These are phyloP conservation scores for Fusarium secorum DNA, from an alignment of 2,329 filamentous ascomycete genomes.

Conservation along the genomic window DNA sequence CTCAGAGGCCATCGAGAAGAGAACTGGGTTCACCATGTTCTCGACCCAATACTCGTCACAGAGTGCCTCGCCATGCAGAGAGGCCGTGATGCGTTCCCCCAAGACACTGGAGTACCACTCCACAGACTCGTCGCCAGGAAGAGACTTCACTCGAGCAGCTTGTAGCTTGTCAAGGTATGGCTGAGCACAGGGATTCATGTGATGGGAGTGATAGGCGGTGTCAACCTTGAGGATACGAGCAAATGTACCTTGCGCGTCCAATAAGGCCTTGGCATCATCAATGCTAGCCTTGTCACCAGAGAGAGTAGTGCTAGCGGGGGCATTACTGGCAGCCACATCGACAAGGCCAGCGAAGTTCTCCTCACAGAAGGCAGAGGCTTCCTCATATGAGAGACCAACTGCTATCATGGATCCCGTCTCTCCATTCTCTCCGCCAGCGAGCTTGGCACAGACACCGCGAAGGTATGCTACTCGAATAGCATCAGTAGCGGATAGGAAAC, in stretches of 20 bases:
- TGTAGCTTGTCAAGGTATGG: constrained; percentile 17
- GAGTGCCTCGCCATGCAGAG: background rate
- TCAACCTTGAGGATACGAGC: constrained; percentile 51
- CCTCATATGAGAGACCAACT: constrained; percentile 31
- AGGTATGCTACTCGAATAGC: constrained; percentile 39
- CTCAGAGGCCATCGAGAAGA: constrained; percentile 32
- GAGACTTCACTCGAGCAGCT: background rate
- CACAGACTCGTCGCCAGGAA: background rate
- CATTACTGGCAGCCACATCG: constrained; percentile 40
- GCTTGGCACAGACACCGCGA: constrained; percentile 7
- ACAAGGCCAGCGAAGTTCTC: constrained; percentile 27
- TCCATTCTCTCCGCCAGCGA: background rate
- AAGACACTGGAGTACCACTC: constrained; percentile 32
- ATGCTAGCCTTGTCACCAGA: constrained; percentile 45
- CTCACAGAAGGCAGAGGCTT: constrained; percentile 2
- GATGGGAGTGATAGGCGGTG: constrained; percentile 59
- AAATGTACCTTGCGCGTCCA: constrained; percentile 23
- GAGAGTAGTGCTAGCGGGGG: constrained; percentile 36
- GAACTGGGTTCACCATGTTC: constrained; percentile 38
- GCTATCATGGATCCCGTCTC: constrained; percentile 35
- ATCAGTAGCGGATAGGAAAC: constrained; percentile 45
- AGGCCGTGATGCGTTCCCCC: background rate
- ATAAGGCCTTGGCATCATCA: constrained; percentile 25
- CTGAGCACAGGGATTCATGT: constrained; percentile 49
- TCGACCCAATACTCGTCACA: constrained; percentile 36